Base-by-base conservation (phyloP, 441 rosid species). In the Flueggea neowawraea region DNA sequence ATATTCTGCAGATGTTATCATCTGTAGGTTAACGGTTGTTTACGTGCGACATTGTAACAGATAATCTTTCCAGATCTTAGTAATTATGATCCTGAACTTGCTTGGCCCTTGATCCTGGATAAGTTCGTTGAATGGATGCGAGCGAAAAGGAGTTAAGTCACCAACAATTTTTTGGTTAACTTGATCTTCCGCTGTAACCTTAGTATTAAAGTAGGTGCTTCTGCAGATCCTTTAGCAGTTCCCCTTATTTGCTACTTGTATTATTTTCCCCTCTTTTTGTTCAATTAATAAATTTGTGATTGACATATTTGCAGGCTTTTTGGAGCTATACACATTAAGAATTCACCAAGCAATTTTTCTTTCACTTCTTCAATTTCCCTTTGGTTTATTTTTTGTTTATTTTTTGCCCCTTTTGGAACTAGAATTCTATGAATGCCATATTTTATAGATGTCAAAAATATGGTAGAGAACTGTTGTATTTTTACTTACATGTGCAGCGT, bases 101-200 rank as follows among this genome's bases (percentile, higher is more conserved):
- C 91, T 31, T 85, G 88, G 88, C 91, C 91, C 9, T 66, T 80
- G 66, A 71, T 85, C 63, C 80, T 83, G 12, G 91, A 85, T 64
- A 77, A 72, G 69, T 82, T 80, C 74, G 86, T 85, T 11, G 83
- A 82, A 47, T 83, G 86, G 91, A 69, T 80, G 72, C 80, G 81
- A 60, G 95, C 72, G 28, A 87, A 89, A 70, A 85, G 80, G 73
- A 67, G 81, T 54, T 93, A 64, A 76, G 73, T 57, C 63, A 41
- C 57, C 11, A 54, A 28, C 22, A 10, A 22, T 10, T 54, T 58
- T 66, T 48, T 60, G 16, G 55, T 43, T 55, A 31, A 73, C 56
- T 53, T 68, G 55, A 33, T 66, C 75, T 64, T 64, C 73, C 65
- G 74, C 85, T 80, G 75, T 72, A 82, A 73, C 68, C 75, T 57